Conservation (phyloP, 2,329 filamentous ascomycete species). For the Venturia oleaginea region DNA sequence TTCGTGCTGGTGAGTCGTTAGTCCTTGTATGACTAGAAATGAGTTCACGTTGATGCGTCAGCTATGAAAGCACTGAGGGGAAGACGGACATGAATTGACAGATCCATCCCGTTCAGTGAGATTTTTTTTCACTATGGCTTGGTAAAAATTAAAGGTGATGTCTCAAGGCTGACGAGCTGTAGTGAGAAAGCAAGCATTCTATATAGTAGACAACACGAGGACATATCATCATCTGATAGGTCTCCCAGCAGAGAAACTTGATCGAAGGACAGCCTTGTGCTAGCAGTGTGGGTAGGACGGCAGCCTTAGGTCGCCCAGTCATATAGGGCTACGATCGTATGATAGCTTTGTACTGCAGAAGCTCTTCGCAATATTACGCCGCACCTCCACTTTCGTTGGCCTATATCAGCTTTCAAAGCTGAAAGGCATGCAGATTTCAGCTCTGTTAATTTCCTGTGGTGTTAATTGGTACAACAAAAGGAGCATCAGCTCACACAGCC, state of each 20-base stretch:
- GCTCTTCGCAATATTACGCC: neutral
- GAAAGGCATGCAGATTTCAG: neutral
- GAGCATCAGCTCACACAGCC: neutral
- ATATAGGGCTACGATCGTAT: neutral
- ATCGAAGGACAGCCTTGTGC: neutral
- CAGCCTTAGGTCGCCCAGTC: neutral
- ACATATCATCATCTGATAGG: neutral
- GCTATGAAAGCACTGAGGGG: neutral
- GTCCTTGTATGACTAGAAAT: neutral
- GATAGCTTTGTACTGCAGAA: neutral
- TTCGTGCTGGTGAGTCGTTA: neutral
- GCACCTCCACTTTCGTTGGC: neutral
- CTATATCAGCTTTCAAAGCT: neutral
- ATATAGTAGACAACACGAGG: neutral
- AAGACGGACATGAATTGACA: neutral
- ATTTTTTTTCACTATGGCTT: too few relatives aligned
- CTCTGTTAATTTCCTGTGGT: neutral
- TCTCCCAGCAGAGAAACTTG: neutral
- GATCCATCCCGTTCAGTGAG: neutral
- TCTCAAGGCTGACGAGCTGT: neutral
- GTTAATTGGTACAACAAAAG: neutral
- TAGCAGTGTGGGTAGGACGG: neutral
- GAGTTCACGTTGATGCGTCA: too few relatives aligned
- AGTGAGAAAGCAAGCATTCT: neutral
- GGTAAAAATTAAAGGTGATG: neutral